A percentile compares a stretch with the other conserved stretches of the same genome.
phyloP scores from a whole-genome alignment of 139 green algal genomes.

The Tetraselmis chui region DNA sequence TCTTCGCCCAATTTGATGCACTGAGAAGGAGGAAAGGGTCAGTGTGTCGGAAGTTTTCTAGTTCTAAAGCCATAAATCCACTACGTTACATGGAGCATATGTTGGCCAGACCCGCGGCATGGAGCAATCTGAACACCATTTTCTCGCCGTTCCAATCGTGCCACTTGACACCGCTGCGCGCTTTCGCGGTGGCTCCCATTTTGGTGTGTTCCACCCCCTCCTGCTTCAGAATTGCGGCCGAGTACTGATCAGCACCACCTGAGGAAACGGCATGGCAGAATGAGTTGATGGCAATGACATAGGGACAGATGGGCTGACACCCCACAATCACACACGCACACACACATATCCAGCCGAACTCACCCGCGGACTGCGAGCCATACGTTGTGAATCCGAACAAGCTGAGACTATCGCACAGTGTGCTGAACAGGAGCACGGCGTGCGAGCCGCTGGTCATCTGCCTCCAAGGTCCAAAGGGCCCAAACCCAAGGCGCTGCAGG shows the following conservation, averaged over 20 bases:
- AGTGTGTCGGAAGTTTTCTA: too few species aligned
- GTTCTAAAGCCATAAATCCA: too few species aligned
- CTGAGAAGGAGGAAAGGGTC: too few species aligned
- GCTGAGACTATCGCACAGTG: constrained; percentile 13
- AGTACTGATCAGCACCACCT: constrained; percentile 12
- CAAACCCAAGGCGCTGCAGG: constrained; percentile 12
- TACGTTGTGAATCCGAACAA: constrained; percentile 18
- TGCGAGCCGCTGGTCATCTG: constrained; percentile 22
- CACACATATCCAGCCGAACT: too few species aligned
- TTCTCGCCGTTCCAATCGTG: constrained; percentile 18
- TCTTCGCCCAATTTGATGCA: too few species aligned
- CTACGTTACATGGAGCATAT: constrained; percentile 18
- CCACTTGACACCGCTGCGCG: constrained; percentile 2
- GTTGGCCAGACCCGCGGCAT: constrained; percentile 4
- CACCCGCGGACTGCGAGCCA: not conserved
- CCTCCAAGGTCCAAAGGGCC: constrained; percentile 13
- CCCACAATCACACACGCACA: too few species aligned
- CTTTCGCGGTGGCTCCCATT: not conserved
- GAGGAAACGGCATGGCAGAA: too few species aligned
- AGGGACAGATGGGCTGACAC: too few species aligned
- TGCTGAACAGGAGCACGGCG: constrained; percentile 8
- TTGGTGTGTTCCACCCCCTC: not conserved
- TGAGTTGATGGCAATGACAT: too few species aligned
- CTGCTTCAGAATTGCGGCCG: not conserved
- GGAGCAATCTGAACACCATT: not conserved